phyloP scores from a whole-genome alignment of 2,329 filamentous ascomycete genomes.

The Trematosphaeria pertusa region DNA sequence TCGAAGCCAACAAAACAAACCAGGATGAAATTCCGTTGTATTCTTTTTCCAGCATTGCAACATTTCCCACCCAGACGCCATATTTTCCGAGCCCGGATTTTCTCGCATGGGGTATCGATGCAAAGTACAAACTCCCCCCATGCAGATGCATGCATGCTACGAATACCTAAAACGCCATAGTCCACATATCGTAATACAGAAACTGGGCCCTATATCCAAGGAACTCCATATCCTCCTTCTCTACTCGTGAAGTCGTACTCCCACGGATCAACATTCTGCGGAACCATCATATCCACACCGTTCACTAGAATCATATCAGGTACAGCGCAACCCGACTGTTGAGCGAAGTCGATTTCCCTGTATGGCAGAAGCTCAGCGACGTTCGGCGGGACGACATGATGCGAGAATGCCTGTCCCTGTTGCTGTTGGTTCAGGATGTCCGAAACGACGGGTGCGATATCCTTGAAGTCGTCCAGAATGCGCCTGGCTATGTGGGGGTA shows the following conservation, averaged over 20 bases:
- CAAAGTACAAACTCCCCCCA: too few relatives aligned
- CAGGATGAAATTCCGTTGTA: too few relatives aligned
- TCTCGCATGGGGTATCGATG: too few relatives aligned
- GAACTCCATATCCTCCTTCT: constrained; percentile 15
- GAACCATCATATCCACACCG: neutral
- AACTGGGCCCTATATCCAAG: constrained; percentile 14
- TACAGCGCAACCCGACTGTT: constrained; percentile 10
- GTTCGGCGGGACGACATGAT: constrained; percentile 14
- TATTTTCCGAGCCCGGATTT: too few relatives aligned
- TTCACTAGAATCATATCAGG: too few relatives aligned
- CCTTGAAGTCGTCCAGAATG: constrained; percentile 28
- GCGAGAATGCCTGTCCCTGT: neutral
- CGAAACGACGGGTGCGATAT: constrained; percentile 17
- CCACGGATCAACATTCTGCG: constrained; percentile 9
- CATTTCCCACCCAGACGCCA: too few relatives aligned
- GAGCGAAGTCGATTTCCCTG: constrained; percentile 22
- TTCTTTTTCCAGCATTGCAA: too few relatives aligned
- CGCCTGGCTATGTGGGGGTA: constrained; percentile 25
- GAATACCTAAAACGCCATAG: too few relatives aligned
- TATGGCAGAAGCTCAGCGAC: constrained; percentile 34
- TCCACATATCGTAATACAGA: too few relatives aligned
- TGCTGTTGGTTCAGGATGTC: constrained; percentile 4
- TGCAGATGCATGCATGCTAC: too few relatives aligned
- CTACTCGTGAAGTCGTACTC: constrained; percentile 9
- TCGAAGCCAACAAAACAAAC: too few relatives aligned